phyloP scores from a whole-genome alignment of 495 filamentous ascomycete species.

The Penicillium canariense region DNA sequence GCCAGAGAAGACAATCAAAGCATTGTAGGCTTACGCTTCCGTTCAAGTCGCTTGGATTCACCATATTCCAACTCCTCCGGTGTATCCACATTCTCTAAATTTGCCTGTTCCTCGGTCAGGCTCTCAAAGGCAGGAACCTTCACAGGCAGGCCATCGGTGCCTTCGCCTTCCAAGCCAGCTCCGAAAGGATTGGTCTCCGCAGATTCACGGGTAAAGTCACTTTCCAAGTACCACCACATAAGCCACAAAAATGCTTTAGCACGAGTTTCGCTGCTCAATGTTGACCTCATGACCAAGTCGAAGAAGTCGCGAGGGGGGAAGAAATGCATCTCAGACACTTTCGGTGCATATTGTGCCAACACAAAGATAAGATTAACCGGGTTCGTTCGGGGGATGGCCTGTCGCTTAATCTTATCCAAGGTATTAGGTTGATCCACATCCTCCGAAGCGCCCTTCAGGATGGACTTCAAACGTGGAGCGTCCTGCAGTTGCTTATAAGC shows the following conservation, averaged over 20 bases:
- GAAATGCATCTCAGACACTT: constrained; percentile 92
- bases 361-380: constrained; percentile 97
- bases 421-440: constrained; percentile 85
- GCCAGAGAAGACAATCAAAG: neutral
- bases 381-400: constrained; percentile 77
- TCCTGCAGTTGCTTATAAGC: constrained; percentile 98
- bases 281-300: constrained; percentile 88
- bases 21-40: constrained; percentile 57
- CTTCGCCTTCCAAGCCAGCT: constrained; percentile 60
- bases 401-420: constrained; percentile 73
- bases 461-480: constrained; percentile 92
- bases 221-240: constrained; percentile 99
- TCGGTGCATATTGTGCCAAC: constrained; percentile 84
- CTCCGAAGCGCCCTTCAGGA: constrained; percentile 94
- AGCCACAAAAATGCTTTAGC: constrained; percentile 93
- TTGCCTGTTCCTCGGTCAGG: constrained; percentile 73
- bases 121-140: constrained; percentile 80
- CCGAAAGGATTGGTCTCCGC: constrained; percentile 90
- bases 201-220: constrained; percentile 81
- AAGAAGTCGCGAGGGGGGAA: constrained; percentile 85
- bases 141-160: constrained; percentile 62
- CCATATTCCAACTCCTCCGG: constrained; percentile 83
- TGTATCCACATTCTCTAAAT: constrained; percentile 86
- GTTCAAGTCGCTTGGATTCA: constrained; percentile 75
- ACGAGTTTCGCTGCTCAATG: constrained; percentile 76